These are phyloP conservation scores for Lophiotrema nucula DNA, from an alignment of 495 filamentous ascomycete genomes.

Conservation along the genomic window DNA sequence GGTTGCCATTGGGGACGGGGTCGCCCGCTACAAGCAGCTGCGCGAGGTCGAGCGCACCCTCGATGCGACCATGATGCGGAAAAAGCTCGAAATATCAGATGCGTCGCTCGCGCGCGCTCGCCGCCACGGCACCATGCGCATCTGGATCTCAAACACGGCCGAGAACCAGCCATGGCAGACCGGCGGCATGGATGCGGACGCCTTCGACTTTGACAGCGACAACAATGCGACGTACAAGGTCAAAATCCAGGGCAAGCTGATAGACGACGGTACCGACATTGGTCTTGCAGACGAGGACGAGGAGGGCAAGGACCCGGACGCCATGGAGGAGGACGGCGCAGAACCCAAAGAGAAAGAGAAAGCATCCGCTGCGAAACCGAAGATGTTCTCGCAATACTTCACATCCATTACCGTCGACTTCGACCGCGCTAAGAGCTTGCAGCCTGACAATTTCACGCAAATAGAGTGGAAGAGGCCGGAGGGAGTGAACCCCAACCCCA, in stretches of 20 bases:
- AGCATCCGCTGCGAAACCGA: constrained; percentile 41
- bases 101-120: constrained; percentile 70
- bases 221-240: constrained; percentile 76
- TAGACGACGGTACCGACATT: constrained; percentile 43
- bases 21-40: constrained; percentile 74
- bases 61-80: constrained; percentile 93
- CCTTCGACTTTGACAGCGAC: constrained; percentile 71
- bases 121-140: constrained; percentile 78
- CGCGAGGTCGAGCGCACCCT: constrained; percentile 84
- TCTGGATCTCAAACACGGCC: constrained; percentile 95
- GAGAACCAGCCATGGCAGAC: constrained; percentile 94
- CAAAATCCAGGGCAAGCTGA: constrained; percentile 86
- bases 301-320: constrained; percentile 57
- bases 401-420: constrained; percentile 86
- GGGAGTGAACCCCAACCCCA: constrained; percentile 43
- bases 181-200: constrained; percentile 59
- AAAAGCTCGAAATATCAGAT: constrained; percentile 86
- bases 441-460: constrained; percentile 57
- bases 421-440: constrained; percentile 59
- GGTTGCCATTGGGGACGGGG: constrained; percentile 73
- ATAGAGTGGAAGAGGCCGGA: constrained; percentile 68
- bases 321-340: constrained; percentile 64
- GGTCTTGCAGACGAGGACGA: constrained; percentile 68
- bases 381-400: constrained; percentile 92
- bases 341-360: constrained; percentile 46